Conservation (phyloP, 306 rosid species). For the Nissolia schottii region DNA sequence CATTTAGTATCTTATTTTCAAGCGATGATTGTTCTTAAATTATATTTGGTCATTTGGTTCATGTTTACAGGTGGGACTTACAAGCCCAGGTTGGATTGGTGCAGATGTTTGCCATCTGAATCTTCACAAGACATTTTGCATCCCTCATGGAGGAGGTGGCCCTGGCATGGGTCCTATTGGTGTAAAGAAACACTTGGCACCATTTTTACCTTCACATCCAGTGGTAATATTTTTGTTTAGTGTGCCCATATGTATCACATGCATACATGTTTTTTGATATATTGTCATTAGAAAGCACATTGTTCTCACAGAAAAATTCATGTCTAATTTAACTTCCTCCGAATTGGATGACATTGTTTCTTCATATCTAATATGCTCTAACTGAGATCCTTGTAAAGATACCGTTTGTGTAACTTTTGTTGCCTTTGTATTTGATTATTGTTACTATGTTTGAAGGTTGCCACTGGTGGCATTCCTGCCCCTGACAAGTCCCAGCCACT, state of each 20-base stretch:
- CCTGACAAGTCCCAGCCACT: conserved; percentile 77
- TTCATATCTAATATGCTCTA: background rate
- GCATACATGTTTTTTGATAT: background rate
- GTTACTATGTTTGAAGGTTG: conserved; percentile 41
- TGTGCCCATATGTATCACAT: background rate
- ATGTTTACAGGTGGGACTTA: conserved; percentile 75
- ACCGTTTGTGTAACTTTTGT: background rate
- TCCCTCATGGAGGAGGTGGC: conserved; percentile 99
- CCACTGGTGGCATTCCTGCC: conserved; percentile 93
- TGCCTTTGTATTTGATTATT: background rate
- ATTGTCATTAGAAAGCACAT: background rate
- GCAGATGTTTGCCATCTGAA: conserved; percentile 99
- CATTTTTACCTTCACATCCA: conserved; percentile 96
- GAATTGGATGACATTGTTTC: conserved; percentile 4
- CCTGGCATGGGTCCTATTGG: conserved; percentile 99
- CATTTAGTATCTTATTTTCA: background rate
- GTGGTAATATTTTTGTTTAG: conserved; percentile 51
- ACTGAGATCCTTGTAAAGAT: background rate
- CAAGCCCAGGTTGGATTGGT: conserved; percentile 98
- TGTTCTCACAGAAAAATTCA: background rate
- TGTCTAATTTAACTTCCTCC: background rate
- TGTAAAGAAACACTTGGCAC: conserved; percentile 98
- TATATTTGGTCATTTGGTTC: conserved; percentile 4
- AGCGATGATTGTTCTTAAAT: conserved; percentile 1
- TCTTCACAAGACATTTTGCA: conserved; percentile 98